These are phyloP conservation scores for Nakazawaea ernobii DNA, from an alignment of 805 yeast genomes.

Conservation along the genomic window DNA sequence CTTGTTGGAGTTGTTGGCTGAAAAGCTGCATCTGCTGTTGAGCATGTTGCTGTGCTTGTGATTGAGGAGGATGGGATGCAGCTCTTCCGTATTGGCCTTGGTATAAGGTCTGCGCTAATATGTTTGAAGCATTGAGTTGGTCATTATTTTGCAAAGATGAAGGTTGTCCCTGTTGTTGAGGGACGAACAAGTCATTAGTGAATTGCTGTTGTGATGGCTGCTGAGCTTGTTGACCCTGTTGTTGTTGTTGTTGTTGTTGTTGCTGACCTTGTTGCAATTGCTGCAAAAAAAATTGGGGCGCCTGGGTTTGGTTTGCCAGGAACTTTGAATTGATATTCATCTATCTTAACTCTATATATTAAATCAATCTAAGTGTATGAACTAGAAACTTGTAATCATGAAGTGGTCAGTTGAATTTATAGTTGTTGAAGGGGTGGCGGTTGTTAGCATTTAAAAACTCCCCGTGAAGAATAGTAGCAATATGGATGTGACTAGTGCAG, in stretches of 20 bases:
- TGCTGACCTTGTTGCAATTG: constrained; percentile 17
- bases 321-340: constrained; percentile 12
- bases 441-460: neutral
- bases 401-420: no score
- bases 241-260: constrained; percentile 12
- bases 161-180: constrained; percentile 17
- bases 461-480: no score
- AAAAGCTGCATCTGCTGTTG: constrained; percentile 20
- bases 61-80: constrained; percentile 26
- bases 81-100: constrained; percentile 32
- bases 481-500: no score
- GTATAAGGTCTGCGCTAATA: constrained; percentile 33
- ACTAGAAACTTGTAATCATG: no score
- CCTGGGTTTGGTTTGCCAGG: constrained; percentile 7
- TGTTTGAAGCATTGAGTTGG: constrained; percentile 28
- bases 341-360: neutral
- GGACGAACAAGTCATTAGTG: constrained; percentile 13
- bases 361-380: neutral
- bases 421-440: neutral
- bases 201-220: constrained; percentile 7
- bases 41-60: constrained; percentile 21
- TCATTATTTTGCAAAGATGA: constrained; percentile 16
- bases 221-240: constrained; percentile 9
- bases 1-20: constrained; percentile 21
- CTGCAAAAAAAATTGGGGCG: constrained; percentile 10